Evolutionary conservation across 371 early-diverging fungal genomes (phyloP), one percentile per base, ranked within the genome.

Genomic region (Vittaforma corneae): DNA sequence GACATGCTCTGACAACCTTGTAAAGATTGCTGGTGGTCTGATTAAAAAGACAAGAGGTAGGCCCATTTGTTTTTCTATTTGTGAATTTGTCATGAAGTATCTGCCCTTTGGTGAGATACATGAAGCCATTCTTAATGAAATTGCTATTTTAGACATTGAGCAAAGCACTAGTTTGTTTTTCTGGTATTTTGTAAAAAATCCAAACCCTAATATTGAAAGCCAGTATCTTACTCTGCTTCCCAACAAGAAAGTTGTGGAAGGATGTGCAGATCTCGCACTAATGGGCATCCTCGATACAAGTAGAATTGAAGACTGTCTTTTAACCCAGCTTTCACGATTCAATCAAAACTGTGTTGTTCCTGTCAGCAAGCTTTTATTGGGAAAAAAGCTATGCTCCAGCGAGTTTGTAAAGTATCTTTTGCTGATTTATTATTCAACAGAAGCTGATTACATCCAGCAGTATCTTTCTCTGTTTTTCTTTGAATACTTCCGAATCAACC

Each of bases 101-200:
- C 44, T 62, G 22, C 48, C 45, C 14, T 24, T 42, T 9, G 20
- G 53, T 32, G 1, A 46, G 16, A 45, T 72, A 1, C 67, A 67
- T 9, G 53, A 62, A 18, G 72, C 72, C 4, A 72, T 72, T 29
- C 20, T 68, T 3, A 56, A 58, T 26, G 72, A 72, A 53, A 68
- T 72, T 1, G 57, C 64, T 11, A 16, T 65, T 26, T 32, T 34
- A 0, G 47, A 69, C 9, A 28, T 30, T 1, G 28, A 56, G 44
- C 11, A 11, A 61, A 33, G 0, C 30, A 30, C 20, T 26, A 28
- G n/a, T 42, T 51, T 5, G 38, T 48, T 32, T 18, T 68, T 30
- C 59, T 54, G 37, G 16, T 67, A 18, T 32, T 44, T 44, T 59
- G 52, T 62, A 38, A 40, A 26, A 47, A 67, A 40, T 20, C 33